phyloP scores from a whole-genome alignment of 164 flowering plant genomes.

The Umbilicus rupestris region DNA sequence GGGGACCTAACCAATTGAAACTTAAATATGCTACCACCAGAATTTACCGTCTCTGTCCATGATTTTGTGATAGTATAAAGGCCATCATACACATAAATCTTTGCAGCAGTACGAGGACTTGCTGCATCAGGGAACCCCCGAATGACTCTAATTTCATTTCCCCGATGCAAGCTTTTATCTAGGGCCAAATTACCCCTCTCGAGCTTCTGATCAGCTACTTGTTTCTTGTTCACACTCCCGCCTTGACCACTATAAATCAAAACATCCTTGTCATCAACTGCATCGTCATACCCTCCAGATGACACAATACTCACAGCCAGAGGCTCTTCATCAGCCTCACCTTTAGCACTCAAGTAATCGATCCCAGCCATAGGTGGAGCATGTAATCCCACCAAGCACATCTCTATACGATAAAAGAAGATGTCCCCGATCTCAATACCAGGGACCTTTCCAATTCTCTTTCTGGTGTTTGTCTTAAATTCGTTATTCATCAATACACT shows the following conservation, averaged over 20 bases:
- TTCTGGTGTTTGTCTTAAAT: constrained; percentile 31
- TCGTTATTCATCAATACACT: constrained; percentile 31
- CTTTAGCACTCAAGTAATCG: constrained; percentile 31
- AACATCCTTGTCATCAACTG: constrained; percentile 39
- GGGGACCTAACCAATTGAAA: constrained; percentile 9
- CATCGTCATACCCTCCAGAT: constrained; percentile 51
- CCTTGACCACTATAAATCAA: constrained; percentile 66
- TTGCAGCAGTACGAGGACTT: constrained; percentile 9
- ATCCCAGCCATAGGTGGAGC: constrained; percentile 56
- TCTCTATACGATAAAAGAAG: constrained; percentile 49
- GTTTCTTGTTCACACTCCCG: constrained; percentile 12
- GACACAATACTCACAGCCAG: constrained; percentile 53
- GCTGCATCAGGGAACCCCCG: constrained; percentile 10
- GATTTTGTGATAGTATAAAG: constrained; percentile 12
- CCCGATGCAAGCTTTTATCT: constrained; percentile 12
- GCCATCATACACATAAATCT: constrained; percentile 15
- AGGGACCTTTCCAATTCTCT: constrained; percentile 46
- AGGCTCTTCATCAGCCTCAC: constrained; percentile 26
- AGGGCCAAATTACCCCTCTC: constrained; percentile 16
- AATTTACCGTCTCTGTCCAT: constrained; percentile 12
- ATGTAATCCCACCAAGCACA: constrained; percentile 53
- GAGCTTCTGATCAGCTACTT: constrained; percentile 15
- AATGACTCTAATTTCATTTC: constrained; percentile 13
- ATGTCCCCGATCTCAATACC: constrained; percentile 59
- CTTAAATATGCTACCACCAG: constrained; percentile 14